Evolutionary conservation across 2,329 filamentous ascomycete species (phyloP).

Genomic region (Pyrenochaeta sp.): DNA sequence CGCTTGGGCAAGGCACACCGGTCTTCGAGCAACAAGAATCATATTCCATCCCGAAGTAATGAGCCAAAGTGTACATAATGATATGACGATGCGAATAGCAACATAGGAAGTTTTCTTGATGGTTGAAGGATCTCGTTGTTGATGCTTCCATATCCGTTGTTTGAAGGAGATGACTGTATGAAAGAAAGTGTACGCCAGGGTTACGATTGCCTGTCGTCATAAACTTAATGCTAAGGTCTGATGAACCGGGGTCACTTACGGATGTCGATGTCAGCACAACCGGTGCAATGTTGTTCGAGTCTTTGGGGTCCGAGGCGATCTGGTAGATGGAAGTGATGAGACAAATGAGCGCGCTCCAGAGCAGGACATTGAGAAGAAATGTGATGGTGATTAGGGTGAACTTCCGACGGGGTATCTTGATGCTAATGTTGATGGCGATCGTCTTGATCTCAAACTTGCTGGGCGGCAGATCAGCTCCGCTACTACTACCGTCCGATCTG

Average conservation of each 20-base stretch:
- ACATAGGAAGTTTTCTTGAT: conserved; percentile 43
- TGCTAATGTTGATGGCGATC: conserved; percentile 15
- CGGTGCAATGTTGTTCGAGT: conserved; percentile 38
- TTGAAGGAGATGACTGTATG: conserved; percentile 45
- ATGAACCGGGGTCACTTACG: conserved; percentile 25
- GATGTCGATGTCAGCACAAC: conserved; percentile 42
- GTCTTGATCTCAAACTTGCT: conserved; percentile 19
- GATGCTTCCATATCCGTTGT: conserved; percentile 39
- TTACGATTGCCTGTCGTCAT: conserved; percentile 37
- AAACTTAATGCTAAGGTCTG: conserved; percentile 9
- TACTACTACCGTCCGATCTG: conserved; percentile 22
- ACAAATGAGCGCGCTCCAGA: conserved; percentile 43
- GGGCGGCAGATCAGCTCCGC: conserved; percentile 25
- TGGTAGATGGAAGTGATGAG: conserved; percentile 38
- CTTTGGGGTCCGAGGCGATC: conserved; percentile 34
- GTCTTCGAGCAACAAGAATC: conserved; percentile 48
- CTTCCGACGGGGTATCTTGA: conserved; percentile 35
- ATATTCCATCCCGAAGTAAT: conserved; percentile 50
- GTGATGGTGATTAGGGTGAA: conserved; percentile 44
- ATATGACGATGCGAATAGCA: conserved; percentile 40
- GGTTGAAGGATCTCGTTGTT: conserved; percentile 26
- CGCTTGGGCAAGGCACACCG: conserved; percentile 36
- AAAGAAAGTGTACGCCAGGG: conserved; percentile 43
- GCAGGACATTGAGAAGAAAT: conserved; percentile 41
- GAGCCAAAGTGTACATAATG: conserved; percentile 46